Evolutionary conservation across 495 filamentous ascomycete genomes (phyloP), one percentile per base, ranked within the genome.

Genomic region (Elaphomyces granulatus): DNA sequence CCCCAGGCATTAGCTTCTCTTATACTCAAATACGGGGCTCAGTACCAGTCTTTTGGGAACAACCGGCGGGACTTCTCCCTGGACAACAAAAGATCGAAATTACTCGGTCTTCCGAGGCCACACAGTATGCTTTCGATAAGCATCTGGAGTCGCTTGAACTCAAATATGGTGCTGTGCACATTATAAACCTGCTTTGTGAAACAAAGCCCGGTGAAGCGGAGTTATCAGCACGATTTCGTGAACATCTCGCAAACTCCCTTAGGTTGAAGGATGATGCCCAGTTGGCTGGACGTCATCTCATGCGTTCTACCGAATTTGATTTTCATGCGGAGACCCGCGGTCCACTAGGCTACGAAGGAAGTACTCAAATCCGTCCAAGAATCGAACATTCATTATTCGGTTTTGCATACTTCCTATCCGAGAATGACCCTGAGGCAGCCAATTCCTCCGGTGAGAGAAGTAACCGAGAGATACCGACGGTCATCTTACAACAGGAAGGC

Each of bases 21-120:
- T 98, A 96, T 55, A 85, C 77, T 15, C 90, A 98, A 56, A 72
- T 90, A 26, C 70, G 90, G 43, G 90, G 90, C 32, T 94, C 85
- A 3, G 83, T 98, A 15, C 90, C 90, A 0, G 70, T 96, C 4
- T 98, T 98, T 55, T 98, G 90, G 90, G 90, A 98, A 56, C 92
- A 96, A 55, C 71, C 78, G 33, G 71, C 86, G 2, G 87, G 85
- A 9, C 70, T 96, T 18, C 62, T 96, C 32, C 92, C 90, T 2
- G 81, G 81, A 8, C 88, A 96, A 52, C 92, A 96, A 50, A 96
- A 95, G 51, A 93, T 96, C 28, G 76, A 82, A 40, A 72, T 95
- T 33, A 93, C 88, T 16, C 72, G 90, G 26, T 94, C 86, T 15
- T 67, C 72, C 12, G 87, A 96, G 56, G 92, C 88, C 18, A 92